Evolutionary conservation across 73 alveolate species (phyloP).

Genomic region (Symbiodinium natans): DNA sequence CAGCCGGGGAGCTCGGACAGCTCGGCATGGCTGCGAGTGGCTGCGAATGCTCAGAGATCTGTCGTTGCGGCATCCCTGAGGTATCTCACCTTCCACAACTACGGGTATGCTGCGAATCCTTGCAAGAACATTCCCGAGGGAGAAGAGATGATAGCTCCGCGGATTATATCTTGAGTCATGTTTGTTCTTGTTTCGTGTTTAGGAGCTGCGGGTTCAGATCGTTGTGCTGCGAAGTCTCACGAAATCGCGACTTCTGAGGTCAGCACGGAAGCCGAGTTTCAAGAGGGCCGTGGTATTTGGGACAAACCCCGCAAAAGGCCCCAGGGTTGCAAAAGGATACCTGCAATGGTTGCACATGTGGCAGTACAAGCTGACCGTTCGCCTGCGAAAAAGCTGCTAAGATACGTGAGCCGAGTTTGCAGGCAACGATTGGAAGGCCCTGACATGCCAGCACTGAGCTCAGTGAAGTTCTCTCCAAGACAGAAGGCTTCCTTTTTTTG

Average conservation of each 20-base stretch:
- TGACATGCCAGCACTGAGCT: slow-evolving; percentile 19
- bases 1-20: slow-evolving; percentile 32
- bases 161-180: slow-evolving; percentile 30
- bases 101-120: slow-evolving; percentile 96
- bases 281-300: slow-evolving; percentile 47
- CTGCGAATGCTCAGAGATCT: background rate
- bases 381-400: too few relatives aligned
- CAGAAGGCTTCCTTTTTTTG: background rate
- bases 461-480: background rate
- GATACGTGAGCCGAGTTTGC: background rate
- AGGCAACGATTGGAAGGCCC: slow-evolving; percentile 67
- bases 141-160: slow-evolving; percentile 68
- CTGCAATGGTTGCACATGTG: background rate
- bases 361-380: background rate
- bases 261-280: slow-evolving; percentile 40
- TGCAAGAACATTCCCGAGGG: slow-evolving; percentile 84
- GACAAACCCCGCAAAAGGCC: slow-evolving; percentile 69
- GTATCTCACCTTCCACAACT: slow-evolving; percentile 95
- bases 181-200: too few relatives aligned
- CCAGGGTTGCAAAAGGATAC: background rate
- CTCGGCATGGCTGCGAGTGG: background rate
- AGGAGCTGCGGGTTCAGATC: background rate
- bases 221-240: too few relatives aligned
- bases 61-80: background rate
- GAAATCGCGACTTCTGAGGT: slow-evolving; percentile 28